phyloP scores from a whole-genome alignment of 371 early-diverging fungal genomes.

The Paraphysoderma sedebokerense region DNA sequence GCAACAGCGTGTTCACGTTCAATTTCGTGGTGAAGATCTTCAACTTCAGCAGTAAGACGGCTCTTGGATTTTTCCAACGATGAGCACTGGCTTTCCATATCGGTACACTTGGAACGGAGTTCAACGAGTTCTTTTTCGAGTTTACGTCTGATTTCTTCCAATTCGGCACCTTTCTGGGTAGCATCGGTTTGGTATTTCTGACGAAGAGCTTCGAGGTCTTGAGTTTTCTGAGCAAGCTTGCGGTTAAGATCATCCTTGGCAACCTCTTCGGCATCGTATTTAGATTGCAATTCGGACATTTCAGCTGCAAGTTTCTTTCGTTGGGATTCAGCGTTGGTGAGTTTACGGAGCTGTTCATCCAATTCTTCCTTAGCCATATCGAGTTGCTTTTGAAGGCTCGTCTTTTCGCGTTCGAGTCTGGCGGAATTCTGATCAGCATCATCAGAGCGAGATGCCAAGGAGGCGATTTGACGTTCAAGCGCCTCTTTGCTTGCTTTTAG shows the following conservation, averaged over 20 bases:
- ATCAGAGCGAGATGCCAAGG: conserved; percentile 27
- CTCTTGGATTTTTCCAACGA: conserved; percentile 47
- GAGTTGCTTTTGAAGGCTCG: conserved; percentile 25
- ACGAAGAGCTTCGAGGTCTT: conserved; percentile 47
- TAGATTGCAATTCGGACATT: conserved; percentile 34
- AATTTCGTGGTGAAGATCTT: conserved; percentile 46
- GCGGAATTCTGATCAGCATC: conserved; percentile 24
- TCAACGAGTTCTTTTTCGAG: conserved; percentile 44
- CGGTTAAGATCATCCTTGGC: conserved; percentile 31
- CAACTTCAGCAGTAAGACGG: conserved; percentile 43
- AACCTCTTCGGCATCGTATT: conserved; percentile 48
- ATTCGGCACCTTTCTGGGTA: conserved; percentile 25
- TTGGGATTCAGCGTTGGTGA: conserved; percentile 17
- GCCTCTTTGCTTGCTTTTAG: conserved; percentile 25
- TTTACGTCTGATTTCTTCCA: conserved; percentile 41
- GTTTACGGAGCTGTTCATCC: conserved; percentile 23
- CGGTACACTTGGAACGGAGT: conserved; percentile 31
- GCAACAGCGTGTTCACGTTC: conserved; percentile 50
- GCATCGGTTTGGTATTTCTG: conserved; percentile 43
- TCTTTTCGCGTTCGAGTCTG: conserved; percentile 38
- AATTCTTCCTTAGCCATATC: conserved; percentile 21
- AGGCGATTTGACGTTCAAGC: conserved; percentile 28
- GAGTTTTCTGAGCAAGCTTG: conserved; percentile 31
- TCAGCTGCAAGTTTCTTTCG: conserved; percentile 43
- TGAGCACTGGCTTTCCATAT: conserved; percentile 24